A percentile compares a stretch with the other conserved stretches of the same genome.
phyloP scores from a whole-genome alignment of 306 rosid genomes.

The Trichosanthes cucumerina region DNA sequence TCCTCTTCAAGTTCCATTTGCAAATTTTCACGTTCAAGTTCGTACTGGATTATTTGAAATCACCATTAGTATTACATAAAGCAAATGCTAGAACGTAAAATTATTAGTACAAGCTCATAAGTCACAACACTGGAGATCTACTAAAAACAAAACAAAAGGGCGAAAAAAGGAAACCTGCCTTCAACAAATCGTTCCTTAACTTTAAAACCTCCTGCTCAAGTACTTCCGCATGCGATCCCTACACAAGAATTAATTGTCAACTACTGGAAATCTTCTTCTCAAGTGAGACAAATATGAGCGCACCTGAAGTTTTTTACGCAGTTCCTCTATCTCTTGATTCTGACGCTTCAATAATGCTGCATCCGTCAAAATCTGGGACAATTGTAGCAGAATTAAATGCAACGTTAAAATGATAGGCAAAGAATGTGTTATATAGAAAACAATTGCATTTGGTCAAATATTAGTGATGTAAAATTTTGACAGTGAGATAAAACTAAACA shows the following conservation, averaged over 20 bases:
- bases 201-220: slow-evolving; percentile 84
- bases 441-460: background rate
- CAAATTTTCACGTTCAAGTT: slow-evolving; percentile 82
- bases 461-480: background rate
- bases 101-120: background rate
- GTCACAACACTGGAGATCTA: background rate
- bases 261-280: background rate
- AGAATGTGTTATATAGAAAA: background rate
- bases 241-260: slow-evolving; percentile 12
- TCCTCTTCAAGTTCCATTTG: slow-evolving; percentile 75
- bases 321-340: slow-evolving; percentile 82
- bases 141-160: background rate
- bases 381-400: slow-evolving; percentile 4
- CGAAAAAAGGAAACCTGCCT: slow-evolving; percentile 29
- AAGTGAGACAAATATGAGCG: slow-evolving; percentile 6
- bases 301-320: slow-evolving; percentile 81
- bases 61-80: background rate
- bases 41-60: slow-evolving; percentile 46
- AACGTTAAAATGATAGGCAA: background rate
- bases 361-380: slow-evolving; percentile 74
- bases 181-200: slow-evolving; percentile 79
- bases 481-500: background rate
- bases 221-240: slow-evolving; percentile 96
- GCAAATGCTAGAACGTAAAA: background rate
- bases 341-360: slow-evolving; percentile 91